Conservation (phyloP, 2,329 filamentous ascomycete species). For the Fusarium penzigii region DNA sequence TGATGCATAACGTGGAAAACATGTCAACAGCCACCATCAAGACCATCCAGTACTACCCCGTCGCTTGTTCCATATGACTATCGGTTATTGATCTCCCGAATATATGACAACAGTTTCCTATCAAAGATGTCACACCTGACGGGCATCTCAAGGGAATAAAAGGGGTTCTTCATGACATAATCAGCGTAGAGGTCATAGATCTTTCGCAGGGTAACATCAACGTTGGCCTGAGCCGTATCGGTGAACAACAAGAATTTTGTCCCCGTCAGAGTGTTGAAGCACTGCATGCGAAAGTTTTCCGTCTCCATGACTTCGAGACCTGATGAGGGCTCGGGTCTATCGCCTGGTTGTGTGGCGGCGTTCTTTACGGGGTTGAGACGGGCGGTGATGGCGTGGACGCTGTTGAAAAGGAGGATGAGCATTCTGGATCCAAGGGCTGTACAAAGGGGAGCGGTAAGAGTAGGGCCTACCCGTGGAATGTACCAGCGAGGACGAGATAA, state of each 20-base stretch:
- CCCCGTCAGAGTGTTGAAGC: slow-evolving; percentile 92
- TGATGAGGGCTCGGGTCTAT: slow-evolving; percentile 64
- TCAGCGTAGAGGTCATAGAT: slow-evolving; percentile 96
- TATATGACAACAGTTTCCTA: slow-evolving; percentile 76
- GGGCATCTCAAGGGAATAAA: slow-evolving; percentile 98
- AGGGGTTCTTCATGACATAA: slow-evolving; percentile 99
- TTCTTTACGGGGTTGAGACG: slow-evolving; percentile 59
- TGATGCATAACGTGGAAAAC: neutral
- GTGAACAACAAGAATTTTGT: slow-evolving; percentile 97
- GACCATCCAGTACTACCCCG: slow-evolving; percentile 3
- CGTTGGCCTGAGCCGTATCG: slow-evolving; percentile 82
- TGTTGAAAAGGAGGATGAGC: slow-evolving; percentile 31
- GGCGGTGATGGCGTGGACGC: slow-evolving; percentile 69
- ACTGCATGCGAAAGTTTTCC: slow-evolving; percentile 92
- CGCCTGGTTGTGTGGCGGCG: slow-evolving; percentile 40
- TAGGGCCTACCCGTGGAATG: slow-evolving; percentile 78
- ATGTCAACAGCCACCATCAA: slow-evolving; percentile 9
- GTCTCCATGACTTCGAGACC: slow-evolving; percentile 93
- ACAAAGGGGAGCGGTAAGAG: slow-evolving; percentile 7
- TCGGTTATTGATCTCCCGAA: slow-evolving; percentile 70
- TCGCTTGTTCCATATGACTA: slow-evolving; percentile 22
- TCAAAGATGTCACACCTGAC: slow-evolving; percentile 95
- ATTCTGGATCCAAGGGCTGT: slow-evolving; percentile 5
- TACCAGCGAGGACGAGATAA: slow-evolving; percentile 93
- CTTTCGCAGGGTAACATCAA: slow-evolving; percentile 78